phyloP scores from a whole-genome alignment of 2,329 filamentous ascomycete species.

The Coniochaeta pulveracea region DNA sequence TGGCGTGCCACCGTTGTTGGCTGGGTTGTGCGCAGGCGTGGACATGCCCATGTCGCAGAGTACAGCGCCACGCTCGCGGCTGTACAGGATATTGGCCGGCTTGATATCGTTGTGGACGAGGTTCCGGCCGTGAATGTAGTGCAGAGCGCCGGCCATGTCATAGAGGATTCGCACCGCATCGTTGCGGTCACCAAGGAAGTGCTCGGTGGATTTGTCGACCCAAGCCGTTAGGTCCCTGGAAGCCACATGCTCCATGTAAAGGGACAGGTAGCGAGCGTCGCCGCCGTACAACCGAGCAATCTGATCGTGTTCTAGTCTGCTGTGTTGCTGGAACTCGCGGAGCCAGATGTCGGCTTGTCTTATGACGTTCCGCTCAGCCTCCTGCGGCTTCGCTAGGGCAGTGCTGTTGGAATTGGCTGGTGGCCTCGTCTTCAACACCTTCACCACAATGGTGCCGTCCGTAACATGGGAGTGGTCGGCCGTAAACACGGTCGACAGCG shows the following conservation, averaged over 20 bases:
- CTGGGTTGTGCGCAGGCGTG: slow-evolving; percentile 31
- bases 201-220: slow-evolving; percentile 33
- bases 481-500: slow-evolving; percentile 44
- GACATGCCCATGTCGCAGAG: slow-evolving; percentile 51
- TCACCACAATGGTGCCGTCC: slow-evolving; percentile 45
- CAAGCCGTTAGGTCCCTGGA: slow-evolving; percentile 43
- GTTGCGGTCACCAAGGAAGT: slow-evolving; percentile 35
- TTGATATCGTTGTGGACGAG: slow-evolving; percentile 53
- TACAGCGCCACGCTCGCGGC: slow-evolving; percentile 43
- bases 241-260: slow-evolving; percentile 52
- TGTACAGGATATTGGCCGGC: slow-evolving; percentile 50
- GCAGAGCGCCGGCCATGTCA: slow-evolving; percentile 41
- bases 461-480: slow-evolving; percentile 40
- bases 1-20: slow-evolving; percentile 43
- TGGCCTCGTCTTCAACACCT: slow-evolving; percentile 44
- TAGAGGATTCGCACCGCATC: slow-evolving; percentile 41
- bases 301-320: slow-evolving; percentile 41
- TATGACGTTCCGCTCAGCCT: slow-evolving; percentile 43
- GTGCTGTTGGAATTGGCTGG: slow-evolving; percentile 9
- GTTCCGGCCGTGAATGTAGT: slow-evolving; percentile 42
- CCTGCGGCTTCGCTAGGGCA: slow-evolving; percentile 30
- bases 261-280: slow-evolving; percentile 45
- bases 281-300: slow-evolving; percentile 48
- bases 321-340: slow-evolving; percentile 44
- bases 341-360: slow-evolving; percentile 49